A percentile compares a stretch with the other conserved stretches of the same genome.
phyloP scores from a whole-genome alignment of 2,329 filamentous ascomycete species.

The Aspergillus fumigatus region DNA sequence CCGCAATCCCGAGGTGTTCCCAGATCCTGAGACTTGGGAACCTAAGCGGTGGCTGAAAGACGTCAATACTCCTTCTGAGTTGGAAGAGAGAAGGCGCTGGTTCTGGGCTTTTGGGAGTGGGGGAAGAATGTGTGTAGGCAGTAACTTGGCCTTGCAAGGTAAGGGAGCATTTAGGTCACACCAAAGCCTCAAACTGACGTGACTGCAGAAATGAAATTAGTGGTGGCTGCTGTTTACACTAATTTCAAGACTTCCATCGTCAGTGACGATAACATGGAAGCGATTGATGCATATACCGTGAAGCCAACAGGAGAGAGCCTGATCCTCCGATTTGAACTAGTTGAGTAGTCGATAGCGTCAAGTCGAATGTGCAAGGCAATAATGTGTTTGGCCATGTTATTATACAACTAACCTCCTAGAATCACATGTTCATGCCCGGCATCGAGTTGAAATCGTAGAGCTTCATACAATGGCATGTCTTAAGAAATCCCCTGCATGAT shows the following conservation, averaged over 20 bases:
- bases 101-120: constrained; percentile 51
- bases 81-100: constrained; percentile 45
- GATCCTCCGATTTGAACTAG: constrained; percentile 51
- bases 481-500: no score
- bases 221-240: constrained; percentile 65
- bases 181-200: constrained; percentile 1
- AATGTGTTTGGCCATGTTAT: background rate
- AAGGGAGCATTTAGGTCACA: background rate
- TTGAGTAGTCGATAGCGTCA: constrained; percentile 8
- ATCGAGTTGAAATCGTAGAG: no score
- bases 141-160: constrained; percentile 47
- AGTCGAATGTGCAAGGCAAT: background rate
- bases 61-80: constrained; percentile 25
- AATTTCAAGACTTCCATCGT: constrained; percentile 60
- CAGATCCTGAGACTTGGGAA: constrained; percentile 44
- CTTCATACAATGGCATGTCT: no score
- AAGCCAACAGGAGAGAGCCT: constrained; percentile 56
- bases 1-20: constrained; percentile 46
- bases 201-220: constrained; percentile 64
- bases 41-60: constrained; percentile 48
- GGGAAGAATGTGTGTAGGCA: constrained; percentile 48
- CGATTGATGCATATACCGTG: constrained; percentile 60
- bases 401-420: background rate
- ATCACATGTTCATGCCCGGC: no score
- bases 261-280: constrained; percentile 60